phyloP scores from a whole-genome alignment of 495 filamentous ascomycete species.

The Rostrohypoxylon terebratum region DNA sequence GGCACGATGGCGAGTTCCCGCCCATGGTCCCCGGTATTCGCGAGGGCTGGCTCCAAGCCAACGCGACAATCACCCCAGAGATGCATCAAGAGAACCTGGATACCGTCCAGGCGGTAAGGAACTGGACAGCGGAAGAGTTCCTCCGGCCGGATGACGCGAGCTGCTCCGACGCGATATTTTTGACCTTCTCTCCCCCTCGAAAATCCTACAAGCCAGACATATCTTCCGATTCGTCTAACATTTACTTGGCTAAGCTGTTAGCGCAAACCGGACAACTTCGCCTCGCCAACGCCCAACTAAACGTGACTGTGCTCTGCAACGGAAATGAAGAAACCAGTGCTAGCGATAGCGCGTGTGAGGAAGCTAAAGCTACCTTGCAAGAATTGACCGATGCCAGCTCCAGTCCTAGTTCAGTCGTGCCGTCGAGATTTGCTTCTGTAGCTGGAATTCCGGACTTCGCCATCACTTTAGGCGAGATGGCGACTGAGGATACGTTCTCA shows the following conservation, averaged over 20 bases:
- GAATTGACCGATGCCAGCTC: neutral
- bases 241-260: neutral
- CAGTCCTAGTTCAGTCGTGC: neutral
- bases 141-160: neutral
- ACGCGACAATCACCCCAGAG: neutral
- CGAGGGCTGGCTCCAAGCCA: neutral
- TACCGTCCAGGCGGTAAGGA: neutral
- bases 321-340: neutral
- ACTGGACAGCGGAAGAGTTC: neutral
- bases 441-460: neutral
- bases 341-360: neutral
- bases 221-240: neutral
- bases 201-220: neutral
- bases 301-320: neutral
- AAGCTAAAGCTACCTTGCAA: neutral
- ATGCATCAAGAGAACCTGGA: neutral
- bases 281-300: neutral
- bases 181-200: neutral
- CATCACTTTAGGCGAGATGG: neutral
- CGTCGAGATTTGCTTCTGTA: neutral
- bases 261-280: neutral
- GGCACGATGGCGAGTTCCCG: constrained; percentile 1
- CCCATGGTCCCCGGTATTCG: neutral
- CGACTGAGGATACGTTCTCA: neutral
- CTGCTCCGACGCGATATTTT: neutral